Evolutionary conservation across 2,329 filamentous ascomycete species (phyloP).

Genomic region (Neofusicoccum umdonicola): DNA sequence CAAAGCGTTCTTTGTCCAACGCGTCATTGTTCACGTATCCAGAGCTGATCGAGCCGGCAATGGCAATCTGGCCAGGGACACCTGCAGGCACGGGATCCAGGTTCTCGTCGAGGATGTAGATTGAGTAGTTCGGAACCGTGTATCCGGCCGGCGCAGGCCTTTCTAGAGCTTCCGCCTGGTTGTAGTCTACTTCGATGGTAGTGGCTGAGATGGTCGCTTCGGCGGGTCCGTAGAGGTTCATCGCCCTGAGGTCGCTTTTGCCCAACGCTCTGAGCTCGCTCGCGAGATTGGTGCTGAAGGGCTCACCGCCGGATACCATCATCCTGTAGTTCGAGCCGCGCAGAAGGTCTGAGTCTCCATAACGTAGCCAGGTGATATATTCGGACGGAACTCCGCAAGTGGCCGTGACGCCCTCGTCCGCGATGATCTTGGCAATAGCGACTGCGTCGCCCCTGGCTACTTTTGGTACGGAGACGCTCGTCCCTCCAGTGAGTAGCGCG

Average conservation of each 20-base stretch:
- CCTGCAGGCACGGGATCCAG: conserved; percentile 17
- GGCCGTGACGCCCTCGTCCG: not conserved
- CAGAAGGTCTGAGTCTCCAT: not conserved
- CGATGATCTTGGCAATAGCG: not conserved
- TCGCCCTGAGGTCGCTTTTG: not conserved
- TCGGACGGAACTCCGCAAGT: not conserved
- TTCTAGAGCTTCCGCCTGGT: not conserved
- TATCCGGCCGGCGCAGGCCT: not conserved
- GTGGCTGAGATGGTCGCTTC: not conserved
- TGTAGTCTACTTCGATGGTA: not conserved
- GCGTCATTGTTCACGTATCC: conserved; percentile 69
- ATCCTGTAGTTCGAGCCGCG: not conserved
- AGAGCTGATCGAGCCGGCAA: conserved; percentile 66
- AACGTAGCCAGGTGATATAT: not conserved
- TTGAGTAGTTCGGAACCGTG: not conserved
- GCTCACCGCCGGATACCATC: not conserved
- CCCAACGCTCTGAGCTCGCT: not conserved
- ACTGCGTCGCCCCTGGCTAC: not conserved
- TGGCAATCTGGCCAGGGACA: conserved; percentile 63
- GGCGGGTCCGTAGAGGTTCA: not conserved
- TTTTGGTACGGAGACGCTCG: not conserved
- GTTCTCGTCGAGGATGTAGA: conserved; percentile 20
- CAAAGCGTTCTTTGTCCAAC: not conserved
- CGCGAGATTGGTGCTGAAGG: too few relatives aligned
- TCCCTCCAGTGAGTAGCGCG: not conserved